phyloP scores from a whole-genome alignment of 495 filamentous ascomycete genomes.

The Penicillium mononematosum region DNA sequence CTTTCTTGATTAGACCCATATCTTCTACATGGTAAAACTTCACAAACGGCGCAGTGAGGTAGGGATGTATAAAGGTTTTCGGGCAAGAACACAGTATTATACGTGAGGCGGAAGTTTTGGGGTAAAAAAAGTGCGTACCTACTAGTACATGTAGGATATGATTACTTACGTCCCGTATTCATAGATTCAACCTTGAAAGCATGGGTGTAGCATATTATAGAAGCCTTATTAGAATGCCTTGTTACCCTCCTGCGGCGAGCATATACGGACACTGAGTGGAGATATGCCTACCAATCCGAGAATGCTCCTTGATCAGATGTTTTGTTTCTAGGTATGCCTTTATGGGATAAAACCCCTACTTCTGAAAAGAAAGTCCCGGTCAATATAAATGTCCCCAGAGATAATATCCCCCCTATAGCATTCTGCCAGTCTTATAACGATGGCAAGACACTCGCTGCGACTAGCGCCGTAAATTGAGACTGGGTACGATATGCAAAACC shows the following conservation, averaged over 20 bases:
- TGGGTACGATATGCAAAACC: background rate
- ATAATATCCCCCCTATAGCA: background rate
- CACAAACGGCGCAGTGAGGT: too few relatives aligned
- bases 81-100: too few relatives aligned
- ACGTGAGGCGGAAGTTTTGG: too few relatives aligned
- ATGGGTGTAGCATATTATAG: too few relatives aligned
- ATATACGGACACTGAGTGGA: background rate
- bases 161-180: too few relatives aligned
- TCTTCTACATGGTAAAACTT: too few relatives aligned
- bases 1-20: too few relatives aligned
- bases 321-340: background rate
- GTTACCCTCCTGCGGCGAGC: background rate
- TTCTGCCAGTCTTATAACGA: background rate
- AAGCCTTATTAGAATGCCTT: too few relatives aligned
- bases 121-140: too few relatives aligned
- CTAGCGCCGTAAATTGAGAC: slow-evolving; percentile 1
- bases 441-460: background rate
- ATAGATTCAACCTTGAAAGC: too few relatives aligned
- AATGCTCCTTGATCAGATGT: background rate
- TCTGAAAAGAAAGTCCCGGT: background rate
- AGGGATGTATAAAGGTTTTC: too few relatives aligned
- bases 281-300: background rate
- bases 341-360: background rate
- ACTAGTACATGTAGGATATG: too few relatives aligned
- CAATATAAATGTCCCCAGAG: background rate